Percentiles rank a stretch among this genome's conserved stretches.
Evolutionary conservation across 2,329 filamentous ascomycete genomes (phyloP).

Genomic region (Byssochlamys sp.): DNA sequence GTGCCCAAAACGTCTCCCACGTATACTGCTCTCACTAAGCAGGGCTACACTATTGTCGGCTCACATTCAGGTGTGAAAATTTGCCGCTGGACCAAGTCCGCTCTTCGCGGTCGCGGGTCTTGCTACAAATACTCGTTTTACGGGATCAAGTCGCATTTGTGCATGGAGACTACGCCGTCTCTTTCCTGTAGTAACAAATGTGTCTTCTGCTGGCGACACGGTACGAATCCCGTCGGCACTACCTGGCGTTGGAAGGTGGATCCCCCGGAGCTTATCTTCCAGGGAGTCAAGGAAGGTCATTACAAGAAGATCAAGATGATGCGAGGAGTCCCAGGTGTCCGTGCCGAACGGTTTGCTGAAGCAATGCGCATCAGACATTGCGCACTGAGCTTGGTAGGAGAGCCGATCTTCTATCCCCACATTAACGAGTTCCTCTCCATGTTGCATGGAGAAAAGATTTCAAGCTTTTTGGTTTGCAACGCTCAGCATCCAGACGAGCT

Average conservation of each 20-base stretch:
- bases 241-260: slow-evolving; percentile 96
- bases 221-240: slow-evolving; percentile 91
- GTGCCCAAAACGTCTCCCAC: slow-evolving; percentile 85
- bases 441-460: slow-evolving; percentile 78
- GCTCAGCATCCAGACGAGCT: slow-evolving; percentile 91
- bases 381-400: slow-evolving; percentile 81
- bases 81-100: slow-evolving; percentile 96
- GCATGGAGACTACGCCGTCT: slow-evolving; percentile 95
- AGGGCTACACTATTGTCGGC: slow-evolving; percentile 90
- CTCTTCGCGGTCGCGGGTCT: slow-evolving; percentile 79
- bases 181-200: slow-evolving; percentile 97
- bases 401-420: slow-evolving; percentile 97
- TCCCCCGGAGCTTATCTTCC: slow-evolving; percentile 77
- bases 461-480: slow-evolving; percentile 91
- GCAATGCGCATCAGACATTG: slow-evolving; percentile 90
- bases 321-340: slow-evolving; percentile 82
- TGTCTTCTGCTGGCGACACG: slow-evolving; percentile 97
- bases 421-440: slow-evolving; percentile 85
- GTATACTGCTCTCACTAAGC: slow-evolving; percentile 79
- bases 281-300: slow-evolving; percentile 80
- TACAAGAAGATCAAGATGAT: slow-evolving; percentile 98
- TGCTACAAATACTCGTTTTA: slow-evolving; percentile 99
- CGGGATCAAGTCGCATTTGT: slow-evolving; percentile 89
- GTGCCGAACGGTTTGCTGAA: slow-evolving; percentile 83
- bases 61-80: slow-evolving; percentile 96